A percentile compares a stretch with the other conserved stretches of the same genome.
These are phyloP conservation scores for Podosphaera aphanis DNA, from an alignment of 2,329 filamentous ascomycete genomes.

Conservation along the genomic window DNA sequence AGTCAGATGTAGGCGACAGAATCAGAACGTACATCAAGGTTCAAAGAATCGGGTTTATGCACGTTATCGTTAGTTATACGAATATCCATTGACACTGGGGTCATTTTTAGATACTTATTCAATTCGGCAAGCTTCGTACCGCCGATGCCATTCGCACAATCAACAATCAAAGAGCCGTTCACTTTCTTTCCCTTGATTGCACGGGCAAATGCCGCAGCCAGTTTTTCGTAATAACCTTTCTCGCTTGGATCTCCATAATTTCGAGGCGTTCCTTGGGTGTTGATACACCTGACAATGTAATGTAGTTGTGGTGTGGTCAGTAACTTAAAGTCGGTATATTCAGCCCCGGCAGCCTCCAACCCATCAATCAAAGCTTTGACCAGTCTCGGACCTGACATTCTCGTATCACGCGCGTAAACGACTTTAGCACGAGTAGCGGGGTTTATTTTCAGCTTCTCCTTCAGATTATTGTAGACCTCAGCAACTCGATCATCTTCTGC, in stretches of 20 bases:
- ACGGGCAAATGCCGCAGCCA: constrained; percentile 59
- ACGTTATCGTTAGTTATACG: constrained; percentile 86
- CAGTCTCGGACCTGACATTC: constrained; percentile 70
- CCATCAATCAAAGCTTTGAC: constrained; percentile 59
- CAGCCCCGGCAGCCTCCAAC: constrained; percentile 49
- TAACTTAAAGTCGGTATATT: constrained; percentile 67
- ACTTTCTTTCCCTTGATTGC: constrained; percentile 59
- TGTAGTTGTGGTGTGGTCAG: constrained; percentile 95
- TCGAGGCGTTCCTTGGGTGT: constrained; percentile 69
- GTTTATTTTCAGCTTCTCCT: constrained; percentile 54
- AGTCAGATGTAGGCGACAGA: not conserved
- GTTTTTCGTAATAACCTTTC: constrained; percentile 84
- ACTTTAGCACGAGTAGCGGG: constrained; percentile 49
- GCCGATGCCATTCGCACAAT: constrained; percentile 92
- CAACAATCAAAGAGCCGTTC: constrained; percentile 54
- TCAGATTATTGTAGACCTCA: constrained; percentile 52
- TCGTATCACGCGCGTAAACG: constrained; percentile 77
- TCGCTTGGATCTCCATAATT: constrained; percentile 79
- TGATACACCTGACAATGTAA: constrained; percentile 84
- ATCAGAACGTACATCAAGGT: constrained; percentile 40
- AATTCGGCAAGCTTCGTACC: constrained; percentile 75
- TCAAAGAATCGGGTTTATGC: constrained; percentile 67
- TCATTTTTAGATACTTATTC: constrained; percentile 54
- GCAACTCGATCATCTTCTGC: constrained; percentile 52
- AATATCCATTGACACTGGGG: constrained; percentile 48